Conservation (phyloP, 2,329 filamentous ascomycete species). For the Venturia oleaginea region DNA sequence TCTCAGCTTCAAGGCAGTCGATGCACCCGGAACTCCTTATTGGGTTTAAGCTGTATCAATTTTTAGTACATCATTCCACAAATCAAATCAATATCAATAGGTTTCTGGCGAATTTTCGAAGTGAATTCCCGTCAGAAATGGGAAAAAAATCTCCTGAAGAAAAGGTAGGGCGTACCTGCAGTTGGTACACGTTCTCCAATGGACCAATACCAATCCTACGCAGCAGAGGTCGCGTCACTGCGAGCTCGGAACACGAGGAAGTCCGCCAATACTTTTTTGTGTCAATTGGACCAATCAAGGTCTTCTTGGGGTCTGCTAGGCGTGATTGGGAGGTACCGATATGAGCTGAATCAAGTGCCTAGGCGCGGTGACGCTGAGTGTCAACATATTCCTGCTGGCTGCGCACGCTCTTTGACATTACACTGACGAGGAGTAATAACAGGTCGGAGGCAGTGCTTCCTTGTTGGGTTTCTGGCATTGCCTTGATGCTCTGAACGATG, state of each 20-base stretch:
- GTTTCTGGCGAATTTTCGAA: too few relatives aligned
- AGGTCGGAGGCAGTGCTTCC: conserved; percentile 15
- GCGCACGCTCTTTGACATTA: neutral
- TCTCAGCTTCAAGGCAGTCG: too few relatives aligned
- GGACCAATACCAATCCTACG: neutral
- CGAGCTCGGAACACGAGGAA: neutral
- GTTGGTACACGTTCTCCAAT: neutral
- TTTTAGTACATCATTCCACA: too few relatives aligned
- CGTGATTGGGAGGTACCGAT: neutral
- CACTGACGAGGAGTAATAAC: conserved; percentile 1
- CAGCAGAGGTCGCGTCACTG: neutral
- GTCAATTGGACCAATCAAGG: neutral
- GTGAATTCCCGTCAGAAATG: too few relatives aligned
- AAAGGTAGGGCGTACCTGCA: neutral
- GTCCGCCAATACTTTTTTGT: neutral
- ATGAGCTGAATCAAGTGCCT: neutral
- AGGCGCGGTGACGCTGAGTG: neutral
- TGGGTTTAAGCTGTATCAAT: too few relatives aligned
- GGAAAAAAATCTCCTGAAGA: too few relatives aligned
- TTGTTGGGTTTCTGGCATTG: conserved; percentile 12
- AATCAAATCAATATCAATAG: too few relatives aligned
- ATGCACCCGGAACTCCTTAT: too few relatives aligned
- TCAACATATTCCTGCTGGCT: neutral
- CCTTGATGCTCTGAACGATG: conserved; percentile 21
- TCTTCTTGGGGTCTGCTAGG: neutral